Evolutionary conservation across 768 basidiomycete species (phyloP).

Genomic region (Erythrobasidium yunnanense): DNA sequence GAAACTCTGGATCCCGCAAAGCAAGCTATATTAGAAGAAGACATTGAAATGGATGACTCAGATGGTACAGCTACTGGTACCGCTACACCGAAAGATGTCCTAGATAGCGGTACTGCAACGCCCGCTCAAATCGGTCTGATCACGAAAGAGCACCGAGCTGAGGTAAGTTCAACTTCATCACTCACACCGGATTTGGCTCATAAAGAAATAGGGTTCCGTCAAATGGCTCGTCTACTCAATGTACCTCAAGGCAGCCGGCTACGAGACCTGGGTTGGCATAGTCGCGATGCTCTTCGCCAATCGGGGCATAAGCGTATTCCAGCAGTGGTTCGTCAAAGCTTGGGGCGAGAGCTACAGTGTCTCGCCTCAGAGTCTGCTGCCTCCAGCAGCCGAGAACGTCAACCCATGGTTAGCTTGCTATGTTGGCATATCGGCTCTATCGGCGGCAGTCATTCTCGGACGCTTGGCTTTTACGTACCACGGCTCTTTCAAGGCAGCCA

Average conservation of each 20-base stretch:
- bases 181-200: neutral
- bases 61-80: slow-evolving; percentile 17
- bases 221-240: slow-evolving; percentile 25
- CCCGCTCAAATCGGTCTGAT: slow-evolving; percentile 18
- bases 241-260: slow-evolving; percentile 28
- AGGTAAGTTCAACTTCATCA: neutral
- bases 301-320: neutral
- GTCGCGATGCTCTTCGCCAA: neutral
- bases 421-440: neutral
- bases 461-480: slow-evolving; percentile 19
- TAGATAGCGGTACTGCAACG: slow-evolving; percentile 1
- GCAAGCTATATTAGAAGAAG: neutral
- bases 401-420: slow-evolving; percentile 21
- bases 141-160: slow-evolving; percentile 30
- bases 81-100: slow-evolving; percentile 23
- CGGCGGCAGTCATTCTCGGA: neutral
- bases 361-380: neutral
- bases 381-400: slow-evolving; percentile 23
- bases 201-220: slow-evolving; percentile 28
- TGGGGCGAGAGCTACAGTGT: slow-evolving; percentile 32
- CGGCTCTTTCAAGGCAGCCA: slow-evolving; percentile 25
- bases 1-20: slow-evolving; percentile 5
- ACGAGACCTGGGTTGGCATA: slow-evolving; percentile 25
- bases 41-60: neutral
- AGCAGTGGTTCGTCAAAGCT: slow-evolving; percentile 29